These are phyloP conservation scores for Candida maesae DNA, from an alignment of 805 yeast genomes.

Conservation along the genomic window DNA sequence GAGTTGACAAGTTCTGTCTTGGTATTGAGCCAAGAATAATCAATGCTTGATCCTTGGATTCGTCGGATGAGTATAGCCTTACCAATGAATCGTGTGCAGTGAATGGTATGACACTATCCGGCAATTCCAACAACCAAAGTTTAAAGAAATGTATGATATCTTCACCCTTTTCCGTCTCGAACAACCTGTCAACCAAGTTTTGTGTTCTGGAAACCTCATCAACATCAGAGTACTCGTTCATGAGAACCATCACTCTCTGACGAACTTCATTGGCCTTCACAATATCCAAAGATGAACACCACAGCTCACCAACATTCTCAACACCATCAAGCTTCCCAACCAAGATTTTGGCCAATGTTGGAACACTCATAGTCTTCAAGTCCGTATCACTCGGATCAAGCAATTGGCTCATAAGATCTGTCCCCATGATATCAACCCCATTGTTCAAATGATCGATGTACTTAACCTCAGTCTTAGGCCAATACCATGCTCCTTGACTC, in stretches of 20 bases:
- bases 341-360: slow-evolving; percentile 16
- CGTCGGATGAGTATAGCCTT: slow-evolving; percentile 11
- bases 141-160: slow-evolving; percentile 41
- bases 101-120: slow-evolving; percentile 51
- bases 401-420: slow-evolving; percentile 21
- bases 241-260: not conserved
- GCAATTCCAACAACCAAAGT: slow-evolving; percentile 54
- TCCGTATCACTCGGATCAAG: slow-evolving; percentile 8
- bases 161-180: slow-evolving; percentile 6
- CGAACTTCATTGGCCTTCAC: slow-evolving; percentile 18
- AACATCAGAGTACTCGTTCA: not conserved
- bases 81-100: slow-evolving; percentile 26
- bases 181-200: slow-evolving; percentile 10
- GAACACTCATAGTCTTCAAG: slow-evolving; percentile 14
- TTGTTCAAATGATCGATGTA: slow-evolving; percentile 9
- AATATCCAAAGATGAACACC: slow-evolving; percentile 20
- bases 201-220: not conserved
- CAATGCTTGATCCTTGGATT: slow-evolving; percentile 3
- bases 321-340: slow-evolving; percentile 9
- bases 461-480: slow-evolving; percentile 22
- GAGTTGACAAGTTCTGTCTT: slow-evolving; percentile 28
- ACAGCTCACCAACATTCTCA: slow-evolving; percentile 5
- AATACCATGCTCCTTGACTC: slow-evolving; percentile 23
- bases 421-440: slow-evolving; percentile 17
- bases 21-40: slow-evolving; percentile 26